phyloP scores from a whole-genome alignment of 2,329 filamentous ascomycete species.

The Capronia epimyces region DNA sequence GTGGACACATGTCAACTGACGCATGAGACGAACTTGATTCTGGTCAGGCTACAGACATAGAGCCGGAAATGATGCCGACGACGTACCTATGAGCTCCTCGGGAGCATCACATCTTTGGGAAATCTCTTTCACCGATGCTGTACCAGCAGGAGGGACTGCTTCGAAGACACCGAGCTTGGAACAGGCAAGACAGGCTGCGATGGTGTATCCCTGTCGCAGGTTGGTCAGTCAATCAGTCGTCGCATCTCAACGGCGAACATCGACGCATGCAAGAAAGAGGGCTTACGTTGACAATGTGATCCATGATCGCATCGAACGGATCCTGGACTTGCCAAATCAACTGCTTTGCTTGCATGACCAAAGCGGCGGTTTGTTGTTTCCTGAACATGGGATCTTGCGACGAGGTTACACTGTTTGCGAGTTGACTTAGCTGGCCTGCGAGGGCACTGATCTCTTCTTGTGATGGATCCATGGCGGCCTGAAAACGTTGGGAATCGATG shows the following conservation, averaged over 20 bases:
- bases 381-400: slow-evolving; percentile 1
- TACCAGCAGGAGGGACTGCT: slow-evolving; percentile 29
- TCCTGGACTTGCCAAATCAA: slow-evolving; percentile 12
- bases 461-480: slow-evolving; percentile 3
- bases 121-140: slow-evolving; percentile 27
- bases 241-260: background rate
- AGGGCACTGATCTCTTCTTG: slow-evolving; percentile 8
- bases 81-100: slow-evolving; percentile 29
- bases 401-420: slow-evolving; percentile 1
- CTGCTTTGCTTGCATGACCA: slow-evolving; percentile 14
- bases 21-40: slow-evolving; percentile 25
- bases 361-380: slow-evolving; percentile 1
- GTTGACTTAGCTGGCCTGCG: slow-evolving; percentile 3
- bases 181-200: slow-evolving; percentile 19
- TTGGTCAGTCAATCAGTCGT: background rate
- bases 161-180: slow-evolving; percentile 27
- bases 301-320: slow-evolving; percentile 14
- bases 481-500: background rate
- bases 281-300: slow-evolving; percentile 14
- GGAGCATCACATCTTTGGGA: slow-evolving; percentile 22
- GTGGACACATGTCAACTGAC: slow-evolving; percentile 31
- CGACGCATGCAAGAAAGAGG: background rate
- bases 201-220: slow-evolving; percentile 5
- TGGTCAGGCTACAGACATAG: background rate
- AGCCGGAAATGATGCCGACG: background rate